Conservation (phyloP, 2,329 filamentous ascomycete genomes). For the Emericellopsis atlantica region DNA sequence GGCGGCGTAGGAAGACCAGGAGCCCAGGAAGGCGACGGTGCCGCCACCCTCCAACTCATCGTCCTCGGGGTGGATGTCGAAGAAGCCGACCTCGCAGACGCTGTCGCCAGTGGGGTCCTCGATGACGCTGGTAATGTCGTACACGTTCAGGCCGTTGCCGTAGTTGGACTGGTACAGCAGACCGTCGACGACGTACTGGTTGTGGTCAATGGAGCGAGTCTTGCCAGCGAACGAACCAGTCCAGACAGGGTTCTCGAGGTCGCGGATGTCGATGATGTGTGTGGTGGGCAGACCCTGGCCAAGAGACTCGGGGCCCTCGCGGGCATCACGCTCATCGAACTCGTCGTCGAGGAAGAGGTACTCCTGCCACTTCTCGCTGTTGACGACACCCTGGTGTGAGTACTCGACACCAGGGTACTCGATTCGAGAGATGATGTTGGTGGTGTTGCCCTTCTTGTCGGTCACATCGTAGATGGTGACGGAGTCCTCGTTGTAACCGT, state of each 20-base stretch:
- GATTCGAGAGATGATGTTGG: constrained; percentile 36
- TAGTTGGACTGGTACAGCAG: constrained; percentile 32
- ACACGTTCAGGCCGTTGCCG: constrained; percentile 23
- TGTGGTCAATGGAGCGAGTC: constrained; percentile 28
- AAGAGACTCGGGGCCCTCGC: constrained; percentile 3
- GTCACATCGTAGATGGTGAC: constrained; percentile 34
- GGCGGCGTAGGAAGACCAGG: constrained; percentile 30
- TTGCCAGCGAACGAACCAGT: constrained; percentile 25
- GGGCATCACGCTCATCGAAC: constrained; percentile 25
- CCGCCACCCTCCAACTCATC: constrained; percentile 22
- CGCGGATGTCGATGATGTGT: constrained; percentile 34
- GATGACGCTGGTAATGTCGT: constrained; percentile 16
- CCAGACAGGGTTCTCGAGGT: constrained; percentile 24
- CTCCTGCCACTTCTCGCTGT: constrained; percentile 27
- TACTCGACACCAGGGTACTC: constrained; percentile 40
- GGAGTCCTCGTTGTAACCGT: constrained; percentile 24
- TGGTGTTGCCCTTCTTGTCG: constrained; percentile 24
- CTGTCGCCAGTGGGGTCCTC: constrained; percentile 21
- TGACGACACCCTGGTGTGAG: constrained; percentile 43
- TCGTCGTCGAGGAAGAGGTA: constrained; percentile 34
- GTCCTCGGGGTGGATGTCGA: constrained; percentile 34
- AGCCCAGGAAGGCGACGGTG: constrained; percentile 22
- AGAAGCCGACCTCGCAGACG: constrained; percentile 29
- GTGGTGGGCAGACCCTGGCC: constrained; percentile 28
- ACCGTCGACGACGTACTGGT: constrained; percentile 27